Evolutionary conservation across 73 alveolate species (phyloP).

Genomic region (Diophrys sp.): DNA sequence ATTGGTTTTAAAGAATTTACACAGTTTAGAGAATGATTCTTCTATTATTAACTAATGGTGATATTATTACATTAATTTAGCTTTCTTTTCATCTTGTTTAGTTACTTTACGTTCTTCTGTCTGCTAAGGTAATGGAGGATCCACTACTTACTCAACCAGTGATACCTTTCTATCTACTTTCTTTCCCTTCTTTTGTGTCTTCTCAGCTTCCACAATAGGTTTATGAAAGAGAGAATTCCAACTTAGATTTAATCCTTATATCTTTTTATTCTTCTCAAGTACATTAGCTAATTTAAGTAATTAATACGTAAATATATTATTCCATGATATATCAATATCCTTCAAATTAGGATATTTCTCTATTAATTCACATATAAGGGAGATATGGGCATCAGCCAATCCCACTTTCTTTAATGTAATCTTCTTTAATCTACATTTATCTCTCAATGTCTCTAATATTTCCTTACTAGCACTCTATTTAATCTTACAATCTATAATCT

Average conservation of each 20-base stretch:
- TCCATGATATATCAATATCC: constrained; percentile 26
- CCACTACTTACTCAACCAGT: too few species aligned
- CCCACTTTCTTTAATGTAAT: background rate
- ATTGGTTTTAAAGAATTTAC: constrained; percentile 11
- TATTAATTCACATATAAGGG: background rate
- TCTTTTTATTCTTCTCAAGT: background rate
- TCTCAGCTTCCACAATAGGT: background rate
- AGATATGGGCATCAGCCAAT: background rate
- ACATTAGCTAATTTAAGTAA: background rate
- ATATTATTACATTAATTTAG: background rate
- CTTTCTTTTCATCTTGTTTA: background rate
- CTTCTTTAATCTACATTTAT: background rate
- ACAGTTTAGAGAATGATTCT: background rate
- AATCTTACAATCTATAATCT: too few species aligned
- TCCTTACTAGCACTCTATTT: too few species aligned
- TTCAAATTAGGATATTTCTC: constrained; percentile 5
- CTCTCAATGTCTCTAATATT: too few species aligned
- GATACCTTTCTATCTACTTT: too few species aligned
- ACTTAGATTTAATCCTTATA: constrained; percentile 6
- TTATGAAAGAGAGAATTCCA: constrained; percentile 15
- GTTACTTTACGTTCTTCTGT: background rate
- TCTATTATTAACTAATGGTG: background rate
- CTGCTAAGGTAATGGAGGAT: too few species aligned
- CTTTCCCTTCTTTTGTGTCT: background rate
- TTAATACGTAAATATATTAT: background rate